A percentile compares a stretch with the other conserved stretches of the same genome.
phyloP scores from a whole-genome alignment of 176 grass and related monocot species.

The Zea luxurians region DNA sequence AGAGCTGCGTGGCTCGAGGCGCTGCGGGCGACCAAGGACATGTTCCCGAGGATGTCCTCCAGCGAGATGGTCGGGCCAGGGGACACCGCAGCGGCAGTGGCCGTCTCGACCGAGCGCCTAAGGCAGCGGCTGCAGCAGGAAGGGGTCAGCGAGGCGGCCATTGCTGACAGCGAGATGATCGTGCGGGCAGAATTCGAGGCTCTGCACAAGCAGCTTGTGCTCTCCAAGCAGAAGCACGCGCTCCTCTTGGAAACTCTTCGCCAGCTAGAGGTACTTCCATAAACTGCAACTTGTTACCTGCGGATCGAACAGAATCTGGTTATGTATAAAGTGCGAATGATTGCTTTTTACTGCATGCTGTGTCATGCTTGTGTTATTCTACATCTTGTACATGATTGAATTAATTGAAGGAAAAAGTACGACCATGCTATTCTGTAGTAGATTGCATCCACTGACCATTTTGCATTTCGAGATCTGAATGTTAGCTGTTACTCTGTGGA shows the following conservation, averaged over 20 bases:
- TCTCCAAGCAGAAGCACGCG: slow-evolving; percentile 77
- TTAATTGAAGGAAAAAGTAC: neutral
- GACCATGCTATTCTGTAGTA: slow-evolving; percentile 12
- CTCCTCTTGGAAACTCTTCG: slow-evolving; percentile 73
- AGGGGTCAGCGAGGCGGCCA: slow-evolving; percentile 56
- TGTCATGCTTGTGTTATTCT: slow-evolving; percentile 11
- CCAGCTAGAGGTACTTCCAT: slow-evolving; percentile 79
- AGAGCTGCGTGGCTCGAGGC: slow-evolving; percentile 75
- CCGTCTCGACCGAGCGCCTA: slow-evolving; percentile 67
- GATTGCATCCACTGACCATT: slow-evolving; percentile 5
- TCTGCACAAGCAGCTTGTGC: slow-evolving; percentile 78
- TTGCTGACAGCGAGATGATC: slow-evolving; percentile 75
- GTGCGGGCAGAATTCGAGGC: slow-evolving; percentile 77
- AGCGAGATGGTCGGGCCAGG: slow-evolving; percentile 71
- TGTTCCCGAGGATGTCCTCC: slow-evolving; percentile 96
- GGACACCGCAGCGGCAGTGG: slow-evolving; percentile 52
- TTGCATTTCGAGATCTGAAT: slow-evolving; percentile 16
- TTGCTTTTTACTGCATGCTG: neutral
- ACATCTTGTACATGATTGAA: slow-evolving; percentile 22
- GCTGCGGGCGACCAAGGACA: slow-evolving; percentile 83
- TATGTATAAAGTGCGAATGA: neutral
- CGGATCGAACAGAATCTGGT: neutral
- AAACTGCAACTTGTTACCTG: neutral
- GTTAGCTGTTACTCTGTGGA: neutral
- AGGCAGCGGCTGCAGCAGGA: slow-evolving; percentile 76